Base-by-base conservation (phyloP, 495 filamentous ascomycete species). In the Lindgomyces ingoldianus region DNA sequence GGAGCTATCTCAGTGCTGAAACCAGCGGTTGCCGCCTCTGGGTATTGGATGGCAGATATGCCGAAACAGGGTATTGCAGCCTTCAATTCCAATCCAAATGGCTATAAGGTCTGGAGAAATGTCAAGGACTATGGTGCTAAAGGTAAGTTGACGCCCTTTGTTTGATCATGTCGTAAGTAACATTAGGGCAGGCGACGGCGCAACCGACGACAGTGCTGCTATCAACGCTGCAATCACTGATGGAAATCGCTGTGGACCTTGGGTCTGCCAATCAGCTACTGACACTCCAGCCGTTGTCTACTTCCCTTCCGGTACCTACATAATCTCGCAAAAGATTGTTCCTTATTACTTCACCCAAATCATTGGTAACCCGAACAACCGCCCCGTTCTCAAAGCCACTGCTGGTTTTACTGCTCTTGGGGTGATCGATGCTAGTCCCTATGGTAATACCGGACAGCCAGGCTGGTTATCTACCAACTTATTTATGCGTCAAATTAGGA, bases 161-260 rank as follows among this genome's bases (percentile, higher is more conserved):
- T 50, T 30, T 3, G 12, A 50, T n/a, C 12, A 12, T 24, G n/a
- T 18, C n/a, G 12, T 50, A 3, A 26, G 19, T 66, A 55, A 70
- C 30, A 60, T 65, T 60, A 52, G 59, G 36, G 57, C 63, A 81
- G 87, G 87, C 73, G 89, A 94, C 60, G 91, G 91, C 25, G 74
- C 80, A 0, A 91, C 88, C 3, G 92, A 97, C 74, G 92, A 96
- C 72, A 93, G 91, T 1, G 86, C 74, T 18, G 91, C 92, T n/a
- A 94, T 96, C 81, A 96, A 96, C 77, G 75, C 80, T 60, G 93
- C 93, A 29, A 91, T 96, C 63, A 78, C 84, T 10, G 84, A 86
- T 47, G 90, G 91, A 24, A 80, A 81, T 57, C 90, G 93, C 19
- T 96, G 93, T 70, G 89, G 48, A 18, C 68, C 68, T 86, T 44